Evolutionary conservation across 2,329 filamentous ascomycete species (phyloP).

Genomic region (Ampelomyces quisqualis): DNA sequence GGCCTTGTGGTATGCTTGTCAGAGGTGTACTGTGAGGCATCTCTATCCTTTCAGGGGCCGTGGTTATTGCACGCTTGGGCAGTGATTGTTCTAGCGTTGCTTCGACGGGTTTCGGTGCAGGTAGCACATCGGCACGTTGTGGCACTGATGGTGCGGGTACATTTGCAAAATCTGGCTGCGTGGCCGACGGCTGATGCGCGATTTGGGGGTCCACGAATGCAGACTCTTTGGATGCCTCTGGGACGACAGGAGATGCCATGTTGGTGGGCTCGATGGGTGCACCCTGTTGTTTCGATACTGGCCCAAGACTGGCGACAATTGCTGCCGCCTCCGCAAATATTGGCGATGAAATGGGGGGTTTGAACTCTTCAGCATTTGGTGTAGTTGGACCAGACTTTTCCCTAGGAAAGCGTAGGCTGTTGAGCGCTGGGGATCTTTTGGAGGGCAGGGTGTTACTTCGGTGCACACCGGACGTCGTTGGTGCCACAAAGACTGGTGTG

Average conservation of each 20-base stretch:
- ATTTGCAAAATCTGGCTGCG: not conserved
- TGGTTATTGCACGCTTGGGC: constrained; percentile 22
- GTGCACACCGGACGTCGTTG: constrained; percentile 59
- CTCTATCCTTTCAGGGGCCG: constrained; percentile 27
- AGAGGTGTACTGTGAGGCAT: constrained; percentile 21
- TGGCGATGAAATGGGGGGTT: constrained; percentile 20
- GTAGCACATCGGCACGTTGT: not conserved
- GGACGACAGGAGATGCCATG: not conserved
- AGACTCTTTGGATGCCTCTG: constrained; percentile 7
- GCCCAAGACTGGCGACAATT: constrained; percentile 10
- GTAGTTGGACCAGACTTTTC: constrained; percentile 56
- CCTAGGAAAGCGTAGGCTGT: constrained; percentile 34
- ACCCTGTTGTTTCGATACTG: constrained; percentile 7
- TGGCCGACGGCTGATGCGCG: not conserved
- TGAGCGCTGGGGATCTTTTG: constrained; percentile 75
- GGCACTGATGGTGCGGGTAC: not conserved
- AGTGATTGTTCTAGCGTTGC: constrained; percentile 5
- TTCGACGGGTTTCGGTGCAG: constrained; percentile 9
- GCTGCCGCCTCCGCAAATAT: constrained; percentile 16
- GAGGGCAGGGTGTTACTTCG: constrained; percentile 92
- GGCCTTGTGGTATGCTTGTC: constrained; percentile 22
- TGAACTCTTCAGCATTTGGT: constrained; percentile 42
- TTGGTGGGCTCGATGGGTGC: constrained; percentile 2
- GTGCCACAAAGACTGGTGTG: constrained; percentile 33
- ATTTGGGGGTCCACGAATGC: not conserved